Evolutionary conservation across 2,329 filamentous ascomycete species (phyloP).

Genomic region (Dothideomycetes sp.): DNA sequence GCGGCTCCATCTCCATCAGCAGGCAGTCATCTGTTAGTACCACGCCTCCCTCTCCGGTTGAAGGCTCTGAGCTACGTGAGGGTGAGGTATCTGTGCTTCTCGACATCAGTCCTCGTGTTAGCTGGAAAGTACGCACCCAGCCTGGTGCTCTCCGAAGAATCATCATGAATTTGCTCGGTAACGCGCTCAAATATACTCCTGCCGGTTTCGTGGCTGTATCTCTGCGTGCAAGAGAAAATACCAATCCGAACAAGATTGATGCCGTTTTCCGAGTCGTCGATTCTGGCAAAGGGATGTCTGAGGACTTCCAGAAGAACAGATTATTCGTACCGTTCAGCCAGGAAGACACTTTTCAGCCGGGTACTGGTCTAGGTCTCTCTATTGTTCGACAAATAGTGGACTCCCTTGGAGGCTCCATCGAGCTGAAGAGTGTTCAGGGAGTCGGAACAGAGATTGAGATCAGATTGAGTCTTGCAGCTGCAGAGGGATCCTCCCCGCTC

Average conservation of each 20-base stretch:
- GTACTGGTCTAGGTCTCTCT: conserved; percentile 54
- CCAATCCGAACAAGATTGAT: conserved; percentile 3
- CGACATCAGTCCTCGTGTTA: conserved; percentile 26
- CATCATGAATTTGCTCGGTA: conserved; percentile 38
- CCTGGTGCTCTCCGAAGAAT: conserved; percentile 33
- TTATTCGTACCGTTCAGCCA: conserved; percentile 56
- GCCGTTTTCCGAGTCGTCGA: conserved; percentile 38
- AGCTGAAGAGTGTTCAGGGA: conserved; percentile 39
- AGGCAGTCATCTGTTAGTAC: neutral
- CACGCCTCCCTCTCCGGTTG: neutral
- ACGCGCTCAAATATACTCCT: conserved; percentile 35
- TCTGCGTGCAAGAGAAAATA: conserved; percentile 4
- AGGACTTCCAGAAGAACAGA: conserved; percentile 48
- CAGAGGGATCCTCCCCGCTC: neutral
- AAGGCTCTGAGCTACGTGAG: neutral
- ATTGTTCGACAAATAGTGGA: conserved; percentile 51
- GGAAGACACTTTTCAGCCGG: conserved; percentile 48
- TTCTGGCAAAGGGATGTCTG: conserved; percentile 54
- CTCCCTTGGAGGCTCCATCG: conserved; percentile 48
- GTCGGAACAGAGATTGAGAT: conserved; percentile 35
- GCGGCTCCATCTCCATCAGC: neutral
- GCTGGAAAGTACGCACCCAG: conserved; percentile 35
- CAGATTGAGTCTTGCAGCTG: conserved; percentile 1
- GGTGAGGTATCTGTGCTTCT: conserved; percentile 30
- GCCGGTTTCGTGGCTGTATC: conserved; percentile 29